Evolutionary conservation across 2,329 filamentous ascomycete genomes (phyloP), one percentile per base, ranked within the genome.

Genomic region (Microsporum canis): DNA sequence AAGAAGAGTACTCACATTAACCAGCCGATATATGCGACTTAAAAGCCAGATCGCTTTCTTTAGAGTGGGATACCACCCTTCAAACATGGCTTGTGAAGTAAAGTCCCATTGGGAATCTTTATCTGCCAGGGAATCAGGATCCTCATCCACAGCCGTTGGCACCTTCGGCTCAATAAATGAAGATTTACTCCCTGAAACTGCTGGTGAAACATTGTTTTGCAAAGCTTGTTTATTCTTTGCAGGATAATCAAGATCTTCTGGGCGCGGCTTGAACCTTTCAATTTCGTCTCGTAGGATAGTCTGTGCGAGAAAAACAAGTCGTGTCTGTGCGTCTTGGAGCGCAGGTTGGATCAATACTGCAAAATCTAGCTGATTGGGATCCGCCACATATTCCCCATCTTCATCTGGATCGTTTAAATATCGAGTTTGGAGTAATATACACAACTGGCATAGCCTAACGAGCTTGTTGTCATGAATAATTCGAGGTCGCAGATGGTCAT

Each of bases 401-500:
- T 82, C 78, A 45, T 84, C 82, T 47, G 77, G 76, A 55, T 83
- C 80, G 55, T 82, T 79, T 73, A 86, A 81, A 66, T 87, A 88
- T 14, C 83, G 79, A 8, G 83, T 85, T 69, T 88, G 85, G 5
- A 88, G 77, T 33, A 86, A 73, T 5, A 82, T 84, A 67, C 85
- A 87, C 1, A 88, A 76, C 67, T 87, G 84, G 69, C 85, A 87
- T 1, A 88, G 77, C 68, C 84, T 86, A 58, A 86, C 75, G 31
- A 88, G 78, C 64, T 86, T 83, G 12, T 80, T 85, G 68, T 88
- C 85, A 63, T 85, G 84, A 62, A 87, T 86, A 17, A 83, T 86
- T 51, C 82, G 78, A 5, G 85, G 85, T 58, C 84, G 78, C 31
- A 88, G 74, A 67, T 86, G 78, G 66, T 88, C 85, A 67, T 86